Conservation (phyloP, 257 asterid genomes). For the Craterostigma plantagineum region DNA sequence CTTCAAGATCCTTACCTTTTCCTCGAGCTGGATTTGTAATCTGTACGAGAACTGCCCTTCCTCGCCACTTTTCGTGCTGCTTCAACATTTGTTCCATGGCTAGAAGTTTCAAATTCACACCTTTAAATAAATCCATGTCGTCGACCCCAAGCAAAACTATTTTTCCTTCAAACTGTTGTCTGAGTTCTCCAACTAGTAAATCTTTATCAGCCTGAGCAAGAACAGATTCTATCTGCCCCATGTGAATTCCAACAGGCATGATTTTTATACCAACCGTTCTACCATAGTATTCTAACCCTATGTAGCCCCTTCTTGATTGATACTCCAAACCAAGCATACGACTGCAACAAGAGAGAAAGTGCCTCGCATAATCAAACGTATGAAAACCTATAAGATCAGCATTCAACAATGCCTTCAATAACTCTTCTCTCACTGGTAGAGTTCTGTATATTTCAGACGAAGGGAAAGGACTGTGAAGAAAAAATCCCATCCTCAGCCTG, state of each 20-base stretch:
- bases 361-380: conserved; percentile 13
- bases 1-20: conserved; percentile 35
- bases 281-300: conserved; percentile 64
- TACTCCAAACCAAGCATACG: conserved; percentile 75
- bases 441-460: too few species aligned
- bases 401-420: conserved; percentile 53
- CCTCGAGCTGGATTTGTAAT: conserved; percentile 56
- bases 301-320: conserved; percentile 64
- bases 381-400: conserved; percentile 73
- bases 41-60: conserved; percentile 59
- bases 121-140: conserved; percentile 74
- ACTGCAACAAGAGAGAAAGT: conserved; percentile 10
- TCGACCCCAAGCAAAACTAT: conserved; percentile 6
- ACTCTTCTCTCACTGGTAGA: conserved; percentile 74
- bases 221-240: conserved; percentile 27
- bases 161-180: conserved; percentile 42
- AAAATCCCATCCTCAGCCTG: conserved; percentile 56
- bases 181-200: not conserved
- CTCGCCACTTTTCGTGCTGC: conserved; percentile 55
- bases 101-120: conserved; percentile 50
- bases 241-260: conserved; percentile 68
- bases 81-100: conserved; percentile 64
- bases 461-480: conserved; percentile 30
- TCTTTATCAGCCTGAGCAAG: not conserved
- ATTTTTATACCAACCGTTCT: conserved; percentile 67